Base-by-base conservation (phyloP, 257 asterid genomes). In the Jasminum sambac region DNA sequence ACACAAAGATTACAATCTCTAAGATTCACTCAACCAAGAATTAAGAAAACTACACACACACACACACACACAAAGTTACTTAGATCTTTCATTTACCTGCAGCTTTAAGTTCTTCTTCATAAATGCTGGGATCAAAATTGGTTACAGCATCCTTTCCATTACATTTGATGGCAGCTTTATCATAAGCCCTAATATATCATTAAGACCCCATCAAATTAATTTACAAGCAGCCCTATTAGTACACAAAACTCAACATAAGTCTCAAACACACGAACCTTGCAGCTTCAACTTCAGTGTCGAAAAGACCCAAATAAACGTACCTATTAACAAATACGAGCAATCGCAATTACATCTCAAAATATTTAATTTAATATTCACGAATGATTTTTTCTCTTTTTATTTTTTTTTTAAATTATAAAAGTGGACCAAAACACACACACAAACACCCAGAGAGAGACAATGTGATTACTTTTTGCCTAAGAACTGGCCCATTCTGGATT, bases 91-190 rank as follows among this genome's bases (percentile, higher is more conserved):
- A 42, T 19, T 23, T 71, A 89, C 96, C 96, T 69, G 77, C 76
- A 21, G 96, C 63, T 79, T 84, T 88, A 24, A 94, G 91, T 42
- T 94, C 99, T 69, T 84, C 86, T 34, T 88, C 96, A 75, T 94
- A 94, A 80, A 85, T 88, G 84, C 81, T 87, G 50, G 95, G 96
- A 74, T 91, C 96, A 77, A 94, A 94, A 82, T 94, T 94, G 79
- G 97, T 94, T 64, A 91, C 96, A 79, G 96, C 99, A 72, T 91
- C 99, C 84, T 88, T 94, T 57, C 99, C 99, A 64, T 89, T 86
- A 72, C 97, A 86, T 85, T 91, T 94, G 68, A 94, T 91, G 77
- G 97, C 96, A 70, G 99, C 99, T 86, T 89, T 94, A 73, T 94
- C 99, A 82, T 94, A 91, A 76, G 97, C 96, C 86, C 99, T 94